Evolutionary conservation across 2,329 filamentous ascomycete genomes (phyloP).

Genomic region (Apiospora malaysiana): DNA sequence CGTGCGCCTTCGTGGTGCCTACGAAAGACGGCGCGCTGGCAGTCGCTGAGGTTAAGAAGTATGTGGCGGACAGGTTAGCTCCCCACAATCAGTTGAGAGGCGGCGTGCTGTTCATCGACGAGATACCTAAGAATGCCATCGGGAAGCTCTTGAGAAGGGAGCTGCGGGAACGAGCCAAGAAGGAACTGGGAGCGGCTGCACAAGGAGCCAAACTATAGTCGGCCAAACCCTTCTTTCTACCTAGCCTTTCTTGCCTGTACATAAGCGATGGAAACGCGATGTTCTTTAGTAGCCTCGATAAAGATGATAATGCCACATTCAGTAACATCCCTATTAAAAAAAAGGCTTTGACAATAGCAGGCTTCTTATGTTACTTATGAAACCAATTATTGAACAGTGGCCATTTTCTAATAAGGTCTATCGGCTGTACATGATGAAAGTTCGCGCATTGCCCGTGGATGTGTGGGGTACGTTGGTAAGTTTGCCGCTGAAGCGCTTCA

Average conservation of each 20-base stretch:
- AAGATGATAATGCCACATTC: no score
- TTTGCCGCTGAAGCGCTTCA: no score
- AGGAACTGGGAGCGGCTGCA: background rate
- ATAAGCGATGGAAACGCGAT: background rate
- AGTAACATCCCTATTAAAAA: no score
- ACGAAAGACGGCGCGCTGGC: conserved; percentile 29
- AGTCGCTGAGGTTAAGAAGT: conserved; percentile 30
- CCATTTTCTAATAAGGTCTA: no score
- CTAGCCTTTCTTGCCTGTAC: background rate
- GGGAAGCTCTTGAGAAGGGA: conserved; percentile 65
- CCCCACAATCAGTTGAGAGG: conserved; percentile 38
- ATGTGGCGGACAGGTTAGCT: conserved; percentile 34
- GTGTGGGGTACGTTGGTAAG: no score
- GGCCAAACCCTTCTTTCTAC: background rate
- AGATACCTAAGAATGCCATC: conserved; percentile 63
- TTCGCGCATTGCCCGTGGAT: no score
- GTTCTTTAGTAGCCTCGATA: background rate
- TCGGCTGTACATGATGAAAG: no score
- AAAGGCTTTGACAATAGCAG: no score
- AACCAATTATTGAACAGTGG: no score
- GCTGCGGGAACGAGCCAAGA: conserved; percentile 48
- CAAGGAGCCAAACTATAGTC: background rate
- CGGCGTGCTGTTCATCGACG: conserved; percentile 49
- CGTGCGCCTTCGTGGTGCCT: conserved; percentile 52
- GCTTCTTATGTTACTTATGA: no score